These are phyloP conservation scores for Chalciporus pseudorubinellus DNA, from an alignment of 768 basidiomycete genomes.

Conservation along the genomic window DNA sequence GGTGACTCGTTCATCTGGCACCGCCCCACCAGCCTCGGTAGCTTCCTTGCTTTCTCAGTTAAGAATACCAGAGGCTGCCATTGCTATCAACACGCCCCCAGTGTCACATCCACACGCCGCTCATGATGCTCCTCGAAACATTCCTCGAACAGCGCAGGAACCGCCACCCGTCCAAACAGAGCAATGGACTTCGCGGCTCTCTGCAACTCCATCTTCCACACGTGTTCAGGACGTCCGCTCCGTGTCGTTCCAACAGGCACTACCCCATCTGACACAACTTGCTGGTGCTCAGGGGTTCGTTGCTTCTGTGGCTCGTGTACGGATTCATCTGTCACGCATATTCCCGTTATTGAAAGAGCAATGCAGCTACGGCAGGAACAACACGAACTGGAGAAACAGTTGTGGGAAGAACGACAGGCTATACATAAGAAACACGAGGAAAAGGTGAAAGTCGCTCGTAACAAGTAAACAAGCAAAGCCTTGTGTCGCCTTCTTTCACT, in stretches of 20 bases:
- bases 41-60: constrained; percentile 64
- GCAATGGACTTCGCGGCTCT: constrained; percentile 14
- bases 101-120: constrained; percentile 9
- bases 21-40: constrained; percentile 41
- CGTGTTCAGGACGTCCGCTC: constrained; percentile 40
- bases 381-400: constrained; percentile 58
- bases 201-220: constrained; percentile 4
- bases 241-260: constrained; percentile 66
- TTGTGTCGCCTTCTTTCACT: constrained; percentile 3
- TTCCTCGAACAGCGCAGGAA: constrained; percentile 15
- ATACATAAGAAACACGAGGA: constrained; percentile 68
- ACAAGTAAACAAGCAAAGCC: constrained; percentile 48
- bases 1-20: neutral
- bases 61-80: constrained; percentile 32
- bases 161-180: constrained; percentile 7
- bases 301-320: constrained; percentile 50
- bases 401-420: constrained; percentile 65
- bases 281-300: constrained; percentile 53
- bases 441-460: constrained; percentile 64
- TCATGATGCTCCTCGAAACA: constrained; percentile 9
- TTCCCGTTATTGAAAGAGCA: constrained; percentile 6
- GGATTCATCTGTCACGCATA: constrained; percentile 8
- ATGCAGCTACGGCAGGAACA: constrained; percentile 71
- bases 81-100: constrained; percentile 8
- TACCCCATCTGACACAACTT: constrained; percentile 62